A percentile compares a stretch with the other conserved stretches of the same genome.
Conservation (phyloP, 2,329 filamentous ascomycete genomes). For the Helminthosporium solani region DNA sequence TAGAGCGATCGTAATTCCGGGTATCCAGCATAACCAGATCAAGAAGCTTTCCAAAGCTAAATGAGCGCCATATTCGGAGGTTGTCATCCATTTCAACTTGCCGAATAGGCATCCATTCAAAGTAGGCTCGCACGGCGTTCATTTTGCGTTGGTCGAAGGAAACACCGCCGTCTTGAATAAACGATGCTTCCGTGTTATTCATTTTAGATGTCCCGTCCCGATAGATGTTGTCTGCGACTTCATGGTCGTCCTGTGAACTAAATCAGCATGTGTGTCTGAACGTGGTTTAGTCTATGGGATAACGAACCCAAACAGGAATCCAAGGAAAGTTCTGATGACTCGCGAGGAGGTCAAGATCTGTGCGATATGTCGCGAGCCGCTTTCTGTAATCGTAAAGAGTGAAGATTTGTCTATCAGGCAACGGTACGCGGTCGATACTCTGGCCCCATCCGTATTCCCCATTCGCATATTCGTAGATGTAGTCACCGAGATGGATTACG, state of each 20-base stretch:
- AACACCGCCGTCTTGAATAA: constrained; percentile 42
- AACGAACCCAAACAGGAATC: constrained; percentile 45
- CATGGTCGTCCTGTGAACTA: constrained; percentile 52
- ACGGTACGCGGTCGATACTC: constrained; percentile 31
- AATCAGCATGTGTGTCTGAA: background rate
- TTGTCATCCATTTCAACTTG: constrained; percentile 49
- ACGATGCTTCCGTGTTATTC: constrained; percentile 48
- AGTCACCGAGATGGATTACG: constrained; percentile 46
- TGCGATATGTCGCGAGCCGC: constrained; percentile 44
- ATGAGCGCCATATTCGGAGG: constrained; percentile 42
- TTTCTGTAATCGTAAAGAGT: constrained; percentile 49
- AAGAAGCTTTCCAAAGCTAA: constrained; percentile 42
- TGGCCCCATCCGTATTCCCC: constrained; percentile 41
- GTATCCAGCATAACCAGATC: constrained; percentile 47
- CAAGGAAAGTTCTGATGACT: constrained; percentile 46
- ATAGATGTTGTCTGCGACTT: constrained; percentile 46
- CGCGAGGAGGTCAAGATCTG: constrained; percentile 44
- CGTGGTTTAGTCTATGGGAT: too few relatives aligned
- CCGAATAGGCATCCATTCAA: constrained; percentile 48
- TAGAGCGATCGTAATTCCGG: constrained; percentile 41
- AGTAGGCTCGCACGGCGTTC: constrained; percentile 49
- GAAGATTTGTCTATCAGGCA: constrained; percentile 42
- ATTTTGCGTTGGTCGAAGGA: constrained; percentile 49
- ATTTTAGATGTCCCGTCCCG: constrained; percentile 43
- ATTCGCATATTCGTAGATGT: constrained; percentile 46